Percentiles rank a stretch among this genome's conserved stretches.
Evolutionary conservation across 257 asterid species (phyloP).

Genomic region (Solanum rostratum): DNA sequence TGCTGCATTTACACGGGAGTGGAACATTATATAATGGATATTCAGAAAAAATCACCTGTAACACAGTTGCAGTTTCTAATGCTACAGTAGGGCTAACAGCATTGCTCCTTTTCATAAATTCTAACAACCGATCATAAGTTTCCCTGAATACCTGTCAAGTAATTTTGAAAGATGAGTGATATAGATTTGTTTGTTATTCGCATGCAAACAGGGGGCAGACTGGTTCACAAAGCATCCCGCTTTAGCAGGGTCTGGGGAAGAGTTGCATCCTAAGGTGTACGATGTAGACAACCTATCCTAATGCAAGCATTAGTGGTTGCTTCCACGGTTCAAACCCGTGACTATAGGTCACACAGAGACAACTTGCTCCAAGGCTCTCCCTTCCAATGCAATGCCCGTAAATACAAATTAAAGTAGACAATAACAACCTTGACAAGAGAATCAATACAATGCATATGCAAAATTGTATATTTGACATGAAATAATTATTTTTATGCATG

Average conservation of each 20-base stretch:
- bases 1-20: background rate
- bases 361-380: background rate
- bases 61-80: constrained; percentile 86
- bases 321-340: background rate
- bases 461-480: background rate
- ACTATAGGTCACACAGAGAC: background rate
- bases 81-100: constrained; percentile 95
- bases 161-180: background rate
- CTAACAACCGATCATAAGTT: constrained; percentile 76
- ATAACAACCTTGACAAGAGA: background rate
- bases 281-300: background rate
- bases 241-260: background rate
- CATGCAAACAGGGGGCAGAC: background rate
- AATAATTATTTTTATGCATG: background rate
- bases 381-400: background rate
- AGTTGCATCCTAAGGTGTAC: background rate
- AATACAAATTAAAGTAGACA: background rate
- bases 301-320: background rate
- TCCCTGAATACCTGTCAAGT: constrained; percentile 60
- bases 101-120: constrained; percentile 82
- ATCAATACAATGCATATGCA: background rate
- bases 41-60: constrained; percentile 53
- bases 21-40: background rate
- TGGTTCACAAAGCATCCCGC: background rate
- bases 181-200: background rate